Percentiles rank a stretch among this genome's conserved stretches.
Conservation (phyloP, 257 asterid species). For the Solanum medicagineum region DNA sequence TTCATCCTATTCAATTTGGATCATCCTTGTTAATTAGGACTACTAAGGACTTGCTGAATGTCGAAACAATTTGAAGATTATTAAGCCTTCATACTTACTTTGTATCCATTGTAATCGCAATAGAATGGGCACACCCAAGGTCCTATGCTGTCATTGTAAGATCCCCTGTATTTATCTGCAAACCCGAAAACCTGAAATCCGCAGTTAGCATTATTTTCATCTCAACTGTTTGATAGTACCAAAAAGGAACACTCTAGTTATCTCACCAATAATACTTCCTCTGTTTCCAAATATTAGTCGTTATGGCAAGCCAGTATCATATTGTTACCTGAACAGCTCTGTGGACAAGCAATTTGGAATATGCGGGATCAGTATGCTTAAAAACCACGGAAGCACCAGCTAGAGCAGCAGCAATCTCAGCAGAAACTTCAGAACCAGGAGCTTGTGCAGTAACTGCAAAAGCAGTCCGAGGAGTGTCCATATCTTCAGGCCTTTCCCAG, state of each 20-base stretch:
- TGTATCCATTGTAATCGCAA: conserved; percentile 68
- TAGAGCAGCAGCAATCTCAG: conserved; percentile 77
- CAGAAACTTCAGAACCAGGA: conserved; percentile 93
- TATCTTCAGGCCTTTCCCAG: conserved; percentile 90
- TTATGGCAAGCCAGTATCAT: neutral
- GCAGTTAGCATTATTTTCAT: neutral
- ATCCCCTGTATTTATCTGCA: conserved; percentile 51
- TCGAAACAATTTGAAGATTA: neutral
- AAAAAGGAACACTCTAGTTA: neutral
- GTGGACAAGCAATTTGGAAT: conserved; percentile 32
- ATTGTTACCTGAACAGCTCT: conserved; percentile 37
- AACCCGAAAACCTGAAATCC: conserved; percentile 28
- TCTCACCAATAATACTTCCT: neutral
- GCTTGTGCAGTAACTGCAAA: conserved; percentile 41
- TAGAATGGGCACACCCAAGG: conserved; percentile 68
- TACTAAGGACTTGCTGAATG: neutral
- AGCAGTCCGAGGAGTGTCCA: conserved; percentile 57
- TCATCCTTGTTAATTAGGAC: neutral
- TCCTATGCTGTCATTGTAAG: conserved; percentile 67
- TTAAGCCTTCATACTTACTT: conserved; percentile 15
- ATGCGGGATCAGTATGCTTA: conserved; percentile 29
- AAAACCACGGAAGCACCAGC: conserved; percentile 79
- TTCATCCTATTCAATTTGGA: neutral
- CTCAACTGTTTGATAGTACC: neutral
- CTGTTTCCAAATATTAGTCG: neutral